phyloP scores from a whole-genome alignment of 495 filamentous ascomycete genomes.

The Stereocaulon alpinum region DNA sequence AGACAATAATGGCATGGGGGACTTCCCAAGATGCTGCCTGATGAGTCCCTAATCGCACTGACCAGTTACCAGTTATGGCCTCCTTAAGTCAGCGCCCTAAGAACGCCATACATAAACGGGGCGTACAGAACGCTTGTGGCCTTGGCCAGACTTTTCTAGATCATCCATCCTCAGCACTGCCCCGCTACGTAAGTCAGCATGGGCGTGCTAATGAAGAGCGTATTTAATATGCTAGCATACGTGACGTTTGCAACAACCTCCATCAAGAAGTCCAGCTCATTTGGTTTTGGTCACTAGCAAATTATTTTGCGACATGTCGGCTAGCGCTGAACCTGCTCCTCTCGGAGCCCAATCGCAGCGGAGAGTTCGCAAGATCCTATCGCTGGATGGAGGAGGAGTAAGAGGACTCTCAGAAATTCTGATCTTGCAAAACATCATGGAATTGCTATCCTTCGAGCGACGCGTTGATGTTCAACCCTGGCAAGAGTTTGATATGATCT shows the following conservation, averaged over 20 bases:
- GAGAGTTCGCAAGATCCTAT: constrained; percentile 18
- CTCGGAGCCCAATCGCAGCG: background rate
- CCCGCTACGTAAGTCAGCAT: background rate
- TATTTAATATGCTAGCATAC: background rate
- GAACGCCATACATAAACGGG: background rate
- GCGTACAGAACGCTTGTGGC: background rate
- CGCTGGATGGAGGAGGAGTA: constrained; percentile 46
- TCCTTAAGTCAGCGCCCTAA: background rate
- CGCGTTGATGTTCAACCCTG: constrained; percentile 35
- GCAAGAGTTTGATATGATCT: constrained; percentile 38
- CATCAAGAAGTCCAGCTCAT: background rate
- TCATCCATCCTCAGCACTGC: background rate
- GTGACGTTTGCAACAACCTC: background rate
- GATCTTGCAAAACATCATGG: constrained; percentile 42
- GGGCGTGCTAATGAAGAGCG: too few relatives aligned
- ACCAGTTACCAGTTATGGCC: background rate
- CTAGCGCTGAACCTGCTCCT: background rate
- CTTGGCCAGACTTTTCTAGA: background rate
- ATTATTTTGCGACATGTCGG: background rate
- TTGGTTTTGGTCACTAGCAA: background rate
- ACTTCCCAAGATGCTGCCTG: background rate
- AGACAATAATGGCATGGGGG: too few relatives aligned
- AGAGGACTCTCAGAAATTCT: constrained; percentile 41
- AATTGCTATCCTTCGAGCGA: constrained; percentile 9
- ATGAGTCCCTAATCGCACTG: background rate